These are phyloP conservation scores for Anthostomella pinea DNA, from an alignment of 2,329 filamentous ascomycete species.

Conservation along the genomic window DNA sequence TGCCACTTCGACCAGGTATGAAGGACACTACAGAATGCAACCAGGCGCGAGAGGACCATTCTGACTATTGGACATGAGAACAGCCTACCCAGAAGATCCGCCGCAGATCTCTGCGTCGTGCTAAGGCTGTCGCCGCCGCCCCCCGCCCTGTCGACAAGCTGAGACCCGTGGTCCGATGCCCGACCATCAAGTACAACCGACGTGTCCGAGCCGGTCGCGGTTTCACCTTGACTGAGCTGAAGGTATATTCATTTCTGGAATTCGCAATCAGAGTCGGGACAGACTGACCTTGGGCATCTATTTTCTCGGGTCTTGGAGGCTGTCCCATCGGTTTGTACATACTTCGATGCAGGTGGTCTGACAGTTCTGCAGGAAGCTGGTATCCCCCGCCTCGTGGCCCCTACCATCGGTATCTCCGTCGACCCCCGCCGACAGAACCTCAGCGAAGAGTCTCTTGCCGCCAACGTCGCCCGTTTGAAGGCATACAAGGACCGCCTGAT, in stretches of 20 bases:
- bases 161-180: constrained; percentile 94
- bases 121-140: constrained; percentile 92
- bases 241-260: constrained; percentile 58
- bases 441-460: constrained; percentile 88
- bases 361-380: constrained; percentile 75
- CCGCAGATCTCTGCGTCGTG: constrained; percentile 85
- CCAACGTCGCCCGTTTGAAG: constrained; percentile 97
- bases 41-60: constrained; percentile 8
- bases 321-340: too few species aligned
- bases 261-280: too few species aligned
- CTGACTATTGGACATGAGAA: constrained; percentile 24
- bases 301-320: too few species aligned
- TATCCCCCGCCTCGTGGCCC: constrained; percentile 89
- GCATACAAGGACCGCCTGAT: constrained; percentile 96
- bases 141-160: constrained; percentile 97
- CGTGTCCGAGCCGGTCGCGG: constrained; percentile 94
- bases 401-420: constrained; percentile 95
- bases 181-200: constrained; percentile 98
- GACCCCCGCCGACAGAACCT: constrained; percentile 97
- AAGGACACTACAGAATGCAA: constrained; percentile 15
- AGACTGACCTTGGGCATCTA: too few species aligned
- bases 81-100: constrained; percentile 95
- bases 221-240: constrained; percentile 96
- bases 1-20: constrained; percentile 99
- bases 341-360: constrained; percentile 31